A percentile compares a stretch with the other conserved stretches of the same genome.
Evolutionary conservation across 768 basidiomycete genomes (phyloP).

Genomic region (Tylopilus balloui): DNA sequence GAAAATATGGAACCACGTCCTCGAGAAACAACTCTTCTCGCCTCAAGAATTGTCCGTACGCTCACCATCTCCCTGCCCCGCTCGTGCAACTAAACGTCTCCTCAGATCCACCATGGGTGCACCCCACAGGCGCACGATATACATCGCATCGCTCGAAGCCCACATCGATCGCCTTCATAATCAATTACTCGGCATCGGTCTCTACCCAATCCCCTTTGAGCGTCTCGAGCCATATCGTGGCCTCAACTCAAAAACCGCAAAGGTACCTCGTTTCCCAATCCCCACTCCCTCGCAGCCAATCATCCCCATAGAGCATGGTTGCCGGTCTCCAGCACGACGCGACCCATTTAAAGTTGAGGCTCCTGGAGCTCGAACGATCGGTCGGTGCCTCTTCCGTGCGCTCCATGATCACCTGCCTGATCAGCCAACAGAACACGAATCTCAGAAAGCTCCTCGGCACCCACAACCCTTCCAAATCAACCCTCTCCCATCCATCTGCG

Average conservation of each 20-base stretch:
- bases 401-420: neutral
- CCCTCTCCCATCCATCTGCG: conserved; percentile 21
- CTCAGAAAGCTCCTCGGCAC: conserved; percentile 30
- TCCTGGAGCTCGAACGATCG: conserved; percentile 65
- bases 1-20: conserved; percentile 73
- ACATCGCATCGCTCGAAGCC: conserved; percentile 67
- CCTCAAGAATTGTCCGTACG: conserved; percentile 58
- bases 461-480: conserved; percentile 14
- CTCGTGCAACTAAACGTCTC: neutral
- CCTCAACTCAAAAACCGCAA: conserved; percentile 72
- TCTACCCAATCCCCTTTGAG: conserved; percentile 52
- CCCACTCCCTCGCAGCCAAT: neutral
- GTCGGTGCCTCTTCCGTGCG: conserved; percentile 32
- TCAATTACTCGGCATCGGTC: conserved; percentile 48
- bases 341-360: conserved; percentile 52
- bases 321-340: conserved; percentile 65
- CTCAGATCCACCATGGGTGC: conserved; percentile 60
- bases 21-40: conserved; percentile 67
- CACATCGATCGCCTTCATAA: conserved; percentile 67
- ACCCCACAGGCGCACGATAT: conserved; percentile 64
- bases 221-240: conserved; percentile 62
- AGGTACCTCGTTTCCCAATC: conserved; percentile 38
- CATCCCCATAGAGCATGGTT: conserved; percentile 59
- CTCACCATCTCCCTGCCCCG: neutral
- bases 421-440: conserved; percentile 26